Evolutionary conservation across 2,329 filamentous ascomycete species (phyloP).

Genomic region (Venturia oleaginea): DNA sequence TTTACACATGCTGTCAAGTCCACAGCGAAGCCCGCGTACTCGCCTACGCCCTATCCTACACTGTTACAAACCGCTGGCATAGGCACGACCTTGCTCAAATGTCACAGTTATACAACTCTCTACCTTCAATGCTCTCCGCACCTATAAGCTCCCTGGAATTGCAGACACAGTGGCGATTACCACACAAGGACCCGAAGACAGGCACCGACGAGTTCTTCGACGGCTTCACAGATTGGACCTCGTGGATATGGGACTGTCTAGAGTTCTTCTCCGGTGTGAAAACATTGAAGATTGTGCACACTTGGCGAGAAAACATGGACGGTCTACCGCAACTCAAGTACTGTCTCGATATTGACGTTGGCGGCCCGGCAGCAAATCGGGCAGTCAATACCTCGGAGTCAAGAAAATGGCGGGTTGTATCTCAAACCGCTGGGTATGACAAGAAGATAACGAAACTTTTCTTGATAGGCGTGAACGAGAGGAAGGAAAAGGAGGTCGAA

Average conservation of each 20-base stretch:
- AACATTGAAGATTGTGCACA: not conserved
- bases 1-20: not conserved
- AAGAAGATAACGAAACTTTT: not conserved
- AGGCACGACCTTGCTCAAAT: not conserved
- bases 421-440: not conserved
- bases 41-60: not conserved
- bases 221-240: not conserved
- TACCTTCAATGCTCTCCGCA: not conserved
- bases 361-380: not conserved
- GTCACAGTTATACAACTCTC: not conserved
- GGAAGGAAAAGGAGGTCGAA: not conserved
- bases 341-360: not conserved
- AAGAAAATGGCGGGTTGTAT: not conserved
- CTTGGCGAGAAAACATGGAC: not conserved
- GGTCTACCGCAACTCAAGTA: not conserved
- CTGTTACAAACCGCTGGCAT: slow-evolving; percentile 8
- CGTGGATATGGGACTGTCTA: not conserved
- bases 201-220: not conserved
- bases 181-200: not conserved
- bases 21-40: not conserved
- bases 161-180: not conserved
- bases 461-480: not conserved
- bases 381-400: not conserved
- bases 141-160: not conserved
- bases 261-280: not conserved